Evolutionary conservation across 805 yeast genomes (phyloP).

Genomic region (Ogataea polymorpha): DNA sequence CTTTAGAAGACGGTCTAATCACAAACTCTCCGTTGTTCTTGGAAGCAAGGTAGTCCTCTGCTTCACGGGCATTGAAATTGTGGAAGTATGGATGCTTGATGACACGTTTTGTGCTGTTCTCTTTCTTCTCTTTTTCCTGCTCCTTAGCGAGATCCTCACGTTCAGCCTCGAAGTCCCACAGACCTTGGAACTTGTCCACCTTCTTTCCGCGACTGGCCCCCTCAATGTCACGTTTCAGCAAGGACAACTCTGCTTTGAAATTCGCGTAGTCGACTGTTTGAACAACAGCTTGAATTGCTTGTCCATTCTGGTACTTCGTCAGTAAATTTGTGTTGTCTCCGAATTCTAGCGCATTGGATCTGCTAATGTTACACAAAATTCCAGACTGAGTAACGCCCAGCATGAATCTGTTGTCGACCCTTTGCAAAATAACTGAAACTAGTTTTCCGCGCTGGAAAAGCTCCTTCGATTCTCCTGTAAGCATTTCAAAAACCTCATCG

Average conservation of each 20-base stretch:
- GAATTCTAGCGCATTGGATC: constrained; percentile 39
- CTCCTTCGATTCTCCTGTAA: constrained; percentile 81
- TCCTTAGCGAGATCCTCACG: constrained; percentile 59
- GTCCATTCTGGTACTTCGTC: constrained; percentile 54
- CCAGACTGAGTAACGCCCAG: constrained; percentile 53
- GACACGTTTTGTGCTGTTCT: constrained; percentile 68
- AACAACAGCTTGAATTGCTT: constrained; percentile 83
- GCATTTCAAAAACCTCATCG: constrained; percentile 76
- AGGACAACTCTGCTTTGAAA: constrained; percentile 70
- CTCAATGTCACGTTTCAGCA: constrained; percentile 62
- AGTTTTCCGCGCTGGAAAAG: constrained; percentile 66
- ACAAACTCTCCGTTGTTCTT: constrained; percentile 88
- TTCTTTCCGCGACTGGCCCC: constrained; percentile 46
- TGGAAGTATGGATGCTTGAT: constrained; percentile 90
- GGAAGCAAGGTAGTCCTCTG: constrained; percentile 90
- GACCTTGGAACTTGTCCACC: constrained; percentile 48
- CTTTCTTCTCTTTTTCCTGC: constrained; percentile 57
- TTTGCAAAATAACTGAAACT: constrained; percentile 70
- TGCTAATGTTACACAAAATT: constrained; percentile 37
- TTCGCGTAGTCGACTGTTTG: constrained; percentile 66
- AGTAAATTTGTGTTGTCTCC: constrained; percentile 42
- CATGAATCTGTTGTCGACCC: constrained; percentile 47
- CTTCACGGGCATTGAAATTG: constrained; percentile 79
- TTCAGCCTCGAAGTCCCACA: constrained; percentile 83
- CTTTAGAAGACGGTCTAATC: constrained; percentile 90